These are phyloP conservation scores for Aspergillus novoparasiticus DNA, from an alignment of 2,329 filamentous ascomycete species.

Conservation along the genomic window DNA sequence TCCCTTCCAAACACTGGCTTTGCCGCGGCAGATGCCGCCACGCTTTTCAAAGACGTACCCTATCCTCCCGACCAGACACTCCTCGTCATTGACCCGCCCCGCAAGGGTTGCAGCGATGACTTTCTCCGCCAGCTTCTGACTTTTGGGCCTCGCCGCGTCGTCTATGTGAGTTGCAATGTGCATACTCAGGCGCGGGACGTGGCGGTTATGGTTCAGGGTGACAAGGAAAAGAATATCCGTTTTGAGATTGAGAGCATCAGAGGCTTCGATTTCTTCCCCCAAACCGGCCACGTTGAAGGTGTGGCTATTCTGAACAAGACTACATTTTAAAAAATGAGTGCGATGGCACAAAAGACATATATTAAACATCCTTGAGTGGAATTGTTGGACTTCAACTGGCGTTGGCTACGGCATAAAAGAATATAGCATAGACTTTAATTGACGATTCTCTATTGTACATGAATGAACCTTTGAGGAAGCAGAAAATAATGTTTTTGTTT, in stretches of 20 bases:
- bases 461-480: not conserved
- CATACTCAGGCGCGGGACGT: constrained; percentile 96
- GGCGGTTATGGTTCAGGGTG: constrained; percentile 78
- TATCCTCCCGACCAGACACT: constrained; percentile 81
- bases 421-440: not conserved
- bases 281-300: constrained; percentile 71
- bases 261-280: constrained; percentile 97
- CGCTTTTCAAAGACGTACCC: constrained; percentile 75
- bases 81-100: constrained; percentile 94
- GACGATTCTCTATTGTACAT: not conserved
- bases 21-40: constrained; percentile 82
- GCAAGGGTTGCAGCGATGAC: constrained; percentile 86
- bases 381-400: not conserved
- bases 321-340: not conserved
- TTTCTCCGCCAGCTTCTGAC: constrained; percentile 80
- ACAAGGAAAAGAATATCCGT: constrained; percentile 40
- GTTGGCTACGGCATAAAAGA: not conserved
- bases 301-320: constrained; percentile 59
- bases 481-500: not conserved
- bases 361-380: not conserved
- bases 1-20: constrained; percentile 76
- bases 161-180: constrained; percentile 97
- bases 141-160: constrained; percentile 76
- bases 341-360: not conserved
- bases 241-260: constrained; percentile 90